Base-by-base conservation (phyloP, 805 yeast genomes). In the Torulaspora delbrueckii region DNA sequence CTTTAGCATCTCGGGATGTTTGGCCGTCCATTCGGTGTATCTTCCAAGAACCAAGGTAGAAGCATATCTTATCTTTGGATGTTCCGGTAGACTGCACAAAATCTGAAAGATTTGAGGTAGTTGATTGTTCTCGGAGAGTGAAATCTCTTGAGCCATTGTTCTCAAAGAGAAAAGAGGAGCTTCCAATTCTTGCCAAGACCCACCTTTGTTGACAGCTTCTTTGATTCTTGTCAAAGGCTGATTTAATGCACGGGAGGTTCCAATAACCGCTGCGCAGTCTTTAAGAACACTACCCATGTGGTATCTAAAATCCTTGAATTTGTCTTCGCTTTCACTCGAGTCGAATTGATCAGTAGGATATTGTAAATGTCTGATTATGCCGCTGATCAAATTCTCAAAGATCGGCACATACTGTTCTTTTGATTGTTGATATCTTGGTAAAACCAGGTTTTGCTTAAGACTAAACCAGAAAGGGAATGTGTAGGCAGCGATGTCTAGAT, bases 261-360 rank as follows among this genome's bases (percentile, higher is more conserved):
- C 98, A 35, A 87, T 81, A 3, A 93, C 91, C 1, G 86, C 86
- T 56, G 97, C 86, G 70, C 98, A 89, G 62, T 89, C 96, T 61
- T 95, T 95, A 50, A 93, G 70, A n/a, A 91, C 96, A 63, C 93
- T 98, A 31, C 98, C 98, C 86, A 93, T 86, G 46, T 88, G 96
- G 66, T 93, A 93, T 59, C 99, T 76, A 67, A 91, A 93, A 48
- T 88, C 95, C 58, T 86, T 82, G 64, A 93, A 93, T 65, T 88
- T 86, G 60, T 95, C 99, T 60, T 89, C 96, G 45, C 79, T 84
- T 61, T 88, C 96, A 53, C 86, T 88, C 36, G 76, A 75, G 22
- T 74, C 74, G 57, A 91, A 91, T 14, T 63, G 64, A 10, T 70
- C 72, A 31, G 67, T 62, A 14, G 96, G 98, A 63, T 90, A 90